Evolutionary conservation across 2,329 filamentous ascomycete genomes (phyloP).

Genomic region (Talaromyces funiculosus): DNA sequence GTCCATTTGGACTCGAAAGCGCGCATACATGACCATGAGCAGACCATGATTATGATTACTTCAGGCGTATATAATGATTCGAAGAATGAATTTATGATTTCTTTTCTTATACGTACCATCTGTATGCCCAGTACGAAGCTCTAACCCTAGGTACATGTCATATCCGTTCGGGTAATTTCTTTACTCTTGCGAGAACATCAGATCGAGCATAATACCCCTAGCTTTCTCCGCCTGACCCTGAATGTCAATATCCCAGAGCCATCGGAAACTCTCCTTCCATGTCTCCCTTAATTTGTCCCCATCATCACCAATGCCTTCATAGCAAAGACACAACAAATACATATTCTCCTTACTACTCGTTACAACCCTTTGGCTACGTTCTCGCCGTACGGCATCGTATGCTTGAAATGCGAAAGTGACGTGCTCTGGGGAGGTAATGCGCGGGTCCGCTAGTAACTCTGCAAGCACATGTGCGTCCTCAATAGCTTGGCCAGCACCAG

Average conservation of each 20-base stretch:
- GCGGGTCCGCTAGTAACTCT: slow-evolving; percentile 41
- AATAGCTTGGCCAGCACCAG: slow-evolving; percentile 36
- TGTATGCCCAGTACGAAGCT: neutral
- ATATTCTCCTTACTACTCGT: slow-evolving; percentile 45
- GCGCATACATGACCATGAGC: slow-evolving; percentile 5
- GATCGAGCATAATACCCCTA: slow-evolving; percentile 2
- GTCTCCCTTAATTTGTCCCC: slow-evolving; percentile 21
- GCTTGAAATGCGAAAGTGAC: slow-evolving; percentile 45
- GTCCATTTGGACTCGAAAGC: slow-evolving; percentile 1
- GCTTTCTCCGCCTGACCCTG: slow-evolving; percentile 13
- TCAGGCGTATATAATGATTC: slow-evolving; percentile 14
- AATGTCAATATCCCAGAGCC: slow-evolving; percentile 33
- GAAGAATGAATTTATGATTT: slow-evolving; percentile 10
- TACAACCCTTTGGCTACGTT: slow-evolving; percentile 47
- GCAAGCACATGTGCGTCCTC: slow-evolving; percentile 32
- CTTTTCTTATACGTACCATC: neutral
- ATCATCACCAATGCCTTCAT: slow-evolving; percentile 25
- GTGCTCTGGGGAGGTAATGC: slow-evolving; percentile 26
- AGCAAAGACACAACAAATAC: slow-evolving; percentile 24
- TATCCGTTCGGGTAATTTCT: neutral
- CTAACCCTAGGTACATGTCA: neutral
- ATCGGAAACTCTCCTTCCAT: slow-evolving; percentile 22
- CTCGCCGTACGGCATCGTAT: slow-evolving; percentile 48
- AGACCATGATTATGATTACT: slow-evolving; percentile 13
- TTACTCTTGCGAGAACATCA: neutral